phyloP scores from a whole-genome alignment of 345 rosid genomes.

The Crucihimalaya himalaica region DNA sequence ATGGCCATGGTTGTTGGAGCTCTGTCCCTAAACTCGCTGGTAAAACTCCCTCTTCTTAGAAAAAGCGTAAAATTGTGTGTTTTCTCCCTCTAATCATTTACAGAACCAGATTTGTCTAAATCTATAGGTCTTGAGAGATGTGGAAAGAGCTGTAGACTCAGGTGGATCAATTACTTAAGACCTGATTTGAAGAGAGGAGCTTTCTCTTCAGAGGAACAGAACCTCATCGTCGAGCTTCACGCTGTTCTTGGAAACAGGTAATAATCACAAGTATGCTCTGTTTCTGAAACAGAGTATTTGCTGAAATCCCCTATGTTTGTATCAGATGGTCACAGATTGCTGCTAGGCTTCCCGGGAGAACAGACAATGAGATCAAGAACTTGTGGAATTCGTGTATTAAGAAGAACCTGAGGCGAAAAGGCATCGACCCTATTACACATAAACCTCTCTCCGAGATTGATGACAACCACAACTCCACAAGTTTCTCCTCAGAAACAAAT shows the following conservation, averaged over 20 bases:
- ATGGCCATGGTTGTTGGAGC: conserved; percentile 84
- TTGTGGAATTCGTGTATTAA: conserved; percentile 34
- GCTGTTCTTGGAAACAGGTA: conserved; percentile 64
- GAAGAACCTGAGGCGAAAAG: conserved; percentile 31
- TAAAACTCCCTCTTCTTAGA: neutral
- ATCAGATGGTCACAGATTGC: conserved; percentile 41
- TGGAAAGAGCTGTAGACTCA: conserved; percentile 76
- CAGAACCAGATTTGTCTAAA: too few relatives aligned
- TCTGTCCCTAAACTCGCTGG: conserved; percentile 81
- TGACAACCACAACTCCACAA: conserved; percentile 1
- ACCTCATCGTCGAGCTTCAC: conserved; percentile 56
- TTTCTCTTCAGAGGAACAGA: conserved; percentile 60
- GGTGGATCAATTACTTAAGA: conserved; percentile 89
- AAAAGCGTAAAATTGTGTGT: neutral
- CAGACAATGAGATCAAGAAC: conserved; percentile 42
- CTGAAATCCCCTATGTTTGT: neutral
- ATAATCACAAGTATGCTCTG: neutral
- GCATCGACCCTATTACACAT: conserved; percentile 33
- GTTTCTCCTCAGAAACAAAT: conserved; percentile 33
- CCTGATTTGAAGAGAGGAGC: conserved; percentile 83
- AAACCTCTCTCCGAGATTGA: conserved; percentile 37
- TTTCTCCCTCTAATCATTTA: neutral
- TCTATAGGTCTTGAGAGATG: conserved; percentile 34
- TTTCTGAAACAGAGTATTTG: conserved; percentile 8
- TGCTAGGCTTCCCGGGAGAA: conserved; percentile 32